Base-by-base conservation (phyloP, 2,329 filamentous ascomycete genomes). In the Thielaviopsis euricoi region DNA sequence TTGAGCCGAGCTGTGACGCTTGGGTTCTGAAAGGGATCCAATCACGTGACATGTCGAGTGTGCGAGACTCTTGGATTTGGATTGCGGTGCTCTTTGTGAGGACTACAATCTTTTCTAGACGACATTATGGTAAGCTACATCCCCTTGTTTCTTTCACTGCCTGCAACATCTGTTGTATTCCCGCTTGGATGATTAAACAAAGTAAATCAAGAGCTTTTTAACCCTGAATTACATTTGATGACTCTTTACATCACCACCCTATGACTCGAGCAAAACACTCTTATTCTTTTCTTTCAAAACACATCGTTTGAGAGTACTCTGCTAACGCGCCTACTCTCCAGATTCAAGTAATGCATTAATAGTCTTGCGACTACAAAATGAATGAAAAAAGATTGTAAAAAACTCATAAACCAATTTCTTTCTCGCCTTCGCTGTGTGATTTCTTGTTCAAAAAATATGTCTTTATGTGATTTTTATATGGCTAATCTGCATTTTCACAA, bases 121-220 rank as follows among this genome's bases (percentile, higher is more conserved):
- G 55, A 60, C 51, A 57, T 54, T 50, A 71, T 73, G 73, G 77
- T 80, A 71, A 73, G 77, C 33, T 53, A 23, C 22, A 21, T 60
- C 62, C 61, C 58, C 21, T 61, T 61, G 56, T 62, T 62, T 56
- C 58, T 59, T 46, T 52, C 33, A 21, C 40, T 54, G 62, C 62
- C 29, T 33, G 12, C 29, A 33, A 33, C 29, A 2, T 33, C 4
- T 33, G 29, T 10, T 33, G 29, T 33, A n/a, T 72, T 66, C 62
- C 60, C 52, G 23, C 62, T 63, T 72, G 75, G 62, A 81, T 76
- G 79, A 80, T 81, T 79, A 75, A 71, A 75, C 43, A 67, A 73
- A 71, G 67, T 66, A 65, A 69, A 68, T 73, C 75, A 79, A 76
- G 78, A 81, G 79, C 79, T 82, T 82, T 82, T 82, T 82, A 82